phyloP scores from a whole-genome alignment of 345 rosid genomes.

The Citrus mangshanensis region DNA sequence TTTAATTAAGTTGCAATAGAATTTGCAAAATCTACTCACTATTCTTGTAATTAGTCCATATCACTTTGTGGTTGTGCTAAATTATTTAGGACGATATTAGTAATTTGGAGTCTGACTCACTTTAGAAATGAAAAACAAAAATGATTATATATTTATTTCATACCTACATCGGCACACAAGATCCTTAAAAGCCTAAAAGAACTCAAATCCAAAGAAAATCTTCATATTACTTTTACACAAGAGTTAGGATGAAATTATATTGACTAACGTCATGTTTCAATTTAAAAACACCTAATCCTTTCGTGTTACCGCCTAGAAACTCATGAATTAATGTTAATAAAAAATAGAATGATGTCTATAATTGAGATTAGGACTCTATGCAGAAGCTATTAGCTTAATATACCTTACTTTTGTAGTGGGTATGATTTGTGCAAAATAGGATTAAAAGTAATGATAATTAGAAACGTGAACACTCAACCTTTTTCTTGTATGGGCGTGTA shows the following conservation, averaged over 20 bases:
- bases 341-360: neutral
- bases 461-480: constrained; percentile 9
- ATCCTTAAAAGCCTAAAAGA: too few relatives aligned
- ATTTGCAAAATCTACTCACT: neutral
- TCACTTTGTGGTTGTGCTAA: neutral
- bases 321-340: too few relatives aligned
- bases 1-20: neutral
- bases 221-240: too few relatives aligned
- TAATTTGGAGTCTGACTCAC: neutral
- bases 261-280: neutral
- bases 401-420: neutral
- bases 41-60: neutral
- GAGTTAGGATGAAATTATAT: neutral
- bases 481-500: neutral
- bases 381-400: neutral
- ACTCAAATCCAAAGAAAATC: too few relatives aligned
- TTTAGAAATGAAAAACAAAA: neutral
- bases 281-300: neutral
- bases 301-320: neutral
- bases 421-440: neutral
- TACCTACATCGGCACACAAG: too few relatives aligned
- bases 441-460: neutral
- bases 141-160: neutral
- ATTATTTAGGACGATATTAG: neutral
- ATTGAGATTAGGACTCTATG: neutral